Evolutionary conservation across 345 rosid genomes (phyloP).

Genomic region (Murraya paniculata): DNA sequence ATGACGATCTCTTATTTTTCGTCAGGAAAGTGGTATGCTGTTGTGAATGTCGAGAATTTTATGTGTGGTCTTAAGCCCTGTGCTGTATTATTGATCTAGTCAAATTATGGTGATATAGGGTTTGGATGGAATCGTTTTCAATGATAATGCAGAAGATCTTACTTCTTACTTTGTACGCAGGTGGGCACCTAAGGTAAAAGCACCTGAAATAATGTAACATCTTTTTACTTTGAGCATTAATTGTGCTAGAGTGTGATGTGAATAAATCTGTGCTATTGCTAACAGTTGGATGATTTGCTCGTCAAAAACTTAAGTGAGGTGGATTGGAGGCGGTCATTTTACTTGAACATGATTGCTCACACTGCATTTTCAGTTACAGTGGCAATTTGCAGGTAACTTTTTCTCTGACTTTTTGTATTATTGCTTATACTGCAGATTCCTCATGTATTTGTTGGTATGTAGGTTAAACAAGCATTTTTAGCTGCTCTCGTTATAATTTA

Average conservation of each 20-base stretch:
- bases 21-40: slow-evolving; percentile 66
- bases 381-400: slow-evolving; percentile 88
- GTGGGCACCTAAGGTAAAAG: slow-evolving; percentile 97
- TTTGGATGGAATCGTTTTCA: slow-evolving; percentile 48
- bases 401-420: slow-evolving; percentile 6
- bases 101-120: slow-evolving; percentile 38
- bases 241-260: background rate
- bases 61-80: background rate
- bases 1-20: slow-evolving; percentile 87
- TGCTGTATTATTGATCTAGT: background rate
- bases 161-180: slow-evolving; percentile 95
- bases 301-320: slow-evolving; percentile 59
- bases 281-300: slow-evolving; percentile 73
- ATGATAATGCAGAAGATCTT: slow-evolving; percentile 49
- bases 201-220: background rate
- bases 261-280: slow-evolving; percentile 16
- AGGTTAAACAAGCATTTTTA: background rate
- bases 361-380: slow-evolving; percentile 83
- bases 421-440: background rate
- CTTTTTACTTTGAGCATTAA: background rate
- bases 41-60: background rate
- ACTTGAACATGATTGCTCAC: slow-evolving; percentile 92
- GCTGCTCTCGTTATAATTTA: background rate
- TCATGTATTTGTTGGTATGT: background rate
- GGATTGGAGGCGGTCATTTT: slow-evolving; percentile 94